Conservation (phyloP, 1,284 basidiomycete species). For the Ganoderma lingzhi region DNA sequence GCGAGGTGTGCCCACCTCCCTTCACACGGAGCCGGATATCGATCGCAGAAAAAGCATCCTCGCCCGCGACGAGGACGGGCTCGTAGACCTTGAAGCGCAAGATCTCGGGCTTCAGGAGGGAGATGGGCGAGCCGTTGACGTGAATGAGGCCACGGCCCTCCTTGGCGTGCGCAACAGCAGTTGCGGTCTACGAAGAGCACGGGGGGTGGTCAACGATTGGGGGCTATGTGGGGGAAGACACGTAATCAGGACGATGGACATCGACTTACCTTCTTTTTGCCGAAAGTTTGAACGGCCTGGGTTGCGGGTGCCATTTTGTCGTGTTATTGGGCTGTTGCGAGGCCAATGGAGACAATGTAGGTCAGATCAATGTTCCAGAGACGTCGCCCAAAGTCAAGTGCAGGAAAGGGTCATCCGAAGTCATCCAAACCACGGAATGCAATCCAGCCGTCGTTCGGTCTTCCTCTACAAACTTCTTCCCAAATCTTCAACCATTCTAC, state of each 20-base stretch:
- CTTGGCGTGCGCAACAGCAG: slow-evolving; percentile 94
- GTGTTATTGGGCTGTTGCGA: slow-evolving; percentile 36
- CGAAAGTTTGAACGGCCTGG: slow-evolving; percentile 96
- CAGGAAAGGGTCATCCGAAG: slow-evolving; percentile 47
- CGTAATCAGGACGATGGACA: not conserved
- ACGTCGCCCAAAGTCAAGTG: slow-evolving; percentile 19
- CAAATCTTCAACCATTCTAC: slow-evolving; percentile 5
- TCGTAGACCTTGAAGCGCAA: slow-evolving; percentile 99
- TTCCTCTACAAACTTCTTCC: slow-evolving; percentile 23
- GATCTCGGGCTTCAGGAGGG: slow-evolving; percentile 93
- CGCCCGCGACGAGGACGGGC: slow-evolving; percentile 89
- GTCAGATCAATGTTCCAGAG: slow-evolving; percentile 25
- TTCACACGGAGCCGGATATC: slow-evolving; percentile 99
- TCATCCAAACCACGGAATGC: slow-evolving; percentile 46
- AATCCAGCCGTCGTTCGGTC: slow-evolving; percentile 49
- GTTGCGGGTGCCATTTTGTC: slow-evolving; percentile 75
- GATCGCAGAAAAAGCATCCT: slow-evolving; percentile 84
- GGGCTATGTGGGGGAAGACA: no score
- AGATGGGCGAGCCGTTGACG: slow-evolving; percentile 97
- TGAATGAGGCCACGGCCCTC: slow-evolving; percentile 98
- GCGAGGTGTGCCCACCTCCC: slow-evolving; percentile 99
- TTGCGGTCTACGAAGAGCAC: slow-evolving; percentile 77
- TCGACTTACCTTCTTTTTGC: slow-evolving; percentile 92
- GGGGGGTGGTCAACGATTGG: not conserved
- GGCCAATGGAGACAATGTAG: slow-evolving; percentile 22